These are phyloP conservation scores for Hypericum perforatum DNA, from an alignment of 345 rosid species.

Conservation along the genomic window DNA sequence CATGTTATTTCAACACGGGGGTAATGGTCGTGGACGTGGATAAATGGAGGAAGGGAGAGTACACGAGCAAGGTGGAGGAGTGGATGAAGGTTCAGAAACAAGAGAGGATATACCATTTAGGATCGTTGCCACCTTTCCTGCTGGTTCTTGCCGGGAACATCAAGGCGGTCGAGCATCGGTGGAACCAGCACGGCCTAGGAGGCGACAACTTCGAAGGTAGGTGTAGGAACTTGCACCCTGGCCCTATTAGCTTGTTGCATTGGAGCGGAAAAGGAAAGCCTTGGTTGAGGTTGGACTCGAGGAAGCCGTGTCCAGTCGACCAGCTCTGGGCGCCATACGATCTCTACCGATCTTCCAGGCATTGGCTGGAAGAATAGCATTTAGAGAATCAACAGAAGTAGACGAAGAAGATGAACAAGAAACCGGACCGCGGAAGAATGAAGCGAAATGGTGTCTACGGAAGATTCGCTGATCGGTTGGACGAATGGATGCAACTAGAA, in stretches of 20 bases:
- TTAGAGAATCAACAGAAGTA: too few species aligned
- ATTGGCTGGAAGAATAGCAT: slow-evolving; percentile 33
- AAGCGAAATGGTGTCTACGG: too few species aligned
- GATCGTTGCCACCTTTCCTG: slow-evolving; percentile 56
- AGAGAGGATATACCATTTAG: slow-evolving; percentile 53
- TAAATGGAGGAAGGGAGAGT: slow-evolving; percentile 46
- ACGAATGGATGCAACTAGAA: too few species aligned
- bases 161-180: slow-evolving; percentile 49
- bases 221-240: slow-evolving; percentile 58
- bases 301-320: slow-evolving; percentile 54
- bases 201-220: slow-evolving; percentile 55
- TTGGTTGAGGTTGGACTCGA: slow-evolving; percentile 48
- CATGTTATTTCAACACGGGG: slow-evolving; percentile 65
- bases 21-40: slow-evolving; percentile 56
- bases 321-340: slow-evolving; percentile 67
- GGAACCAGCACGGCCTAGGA: slow-evolving; percentile 71
- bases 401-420: not conserved
- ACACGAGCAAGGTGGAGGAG: slow-evolving; percentile 37
- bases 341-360: slow-evolving; percentile 46
- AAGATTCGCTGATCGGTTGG: too few species aligned
- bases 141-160: slow-evolving; percentile 54
- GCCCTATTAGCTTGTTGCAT: slow-evolving; percentile 56
- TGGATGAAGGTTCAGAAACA: slow-evolving; percentile 54
- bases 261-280: slow-evolving; percentile 77
- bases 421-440: not conserved